Evolutionary conservation across 805 yeast genomes (phyloP).

Genomic region (Priceomyces medius): DNA sequence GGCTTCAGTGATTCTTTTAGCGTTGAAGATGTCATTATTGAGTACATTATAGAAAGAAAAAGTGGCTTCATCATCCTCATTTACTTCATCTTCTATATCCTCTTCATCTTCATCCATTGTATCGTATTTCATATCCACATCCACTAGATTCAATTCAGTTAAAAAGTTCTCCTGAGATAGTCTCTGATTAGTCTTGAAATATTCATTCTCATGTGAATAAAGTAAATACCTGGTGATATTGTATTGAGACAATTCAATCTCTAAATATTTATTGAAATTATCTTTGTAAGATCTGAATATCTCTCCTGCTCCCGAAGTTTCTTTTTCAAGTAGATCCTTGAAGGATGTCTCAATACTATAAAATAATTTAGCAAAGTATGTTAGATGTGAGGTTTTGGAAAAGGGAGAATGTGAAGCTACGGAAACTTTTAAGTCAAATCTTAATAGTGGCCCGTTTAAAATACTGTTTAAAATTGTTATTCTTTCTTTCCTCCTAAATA

Average conservation of each 20-base stretch:
- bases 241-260: constrained; percentile 23
- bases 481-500: constrained; percentile 19
- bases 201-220: constrained; percentile 18
- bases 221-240: constrained; percentile 14
- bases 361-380: constrained; percentile 35
- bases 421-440: constrained; percentile 28
- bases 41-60: neutral
- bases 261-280: constrained; percentile 24
- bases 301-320: constrained; percentile 11
- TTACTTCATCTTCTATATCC: constrained; percentile 5
- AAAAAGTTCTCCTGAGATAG: constrained; percentile 10
- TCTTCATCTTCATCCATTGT: constrained; percentile 14
- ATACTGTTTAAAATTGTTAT: constrained; percentile 27
- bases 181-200: constrained; percentile 14
- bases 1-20: neutral
- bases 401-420: constrained; percentile 13
- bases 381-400: constrained; percentile 24
- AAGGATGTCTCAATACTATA: constrained; percentile 28
- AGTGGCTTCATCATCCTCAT: neutral
- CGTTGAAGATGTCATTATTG: neutral
- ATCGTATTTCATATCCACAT: constrained; percentile 1
- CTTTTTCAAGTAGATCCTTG: constrained; percentile 13
- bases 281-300: constrained; percentile 21
- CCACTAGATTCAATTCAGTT: constrained; percentile 1
- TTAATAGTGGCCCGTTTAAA: constrained; percentile 27